Percentiles rank a stretch among this genome's conserved stretches.
These are phyloP conservation scores for Starmerella vitae DNA, from an alignment of 805 yeast genomes.

Conservation along the genomic window DNA sequence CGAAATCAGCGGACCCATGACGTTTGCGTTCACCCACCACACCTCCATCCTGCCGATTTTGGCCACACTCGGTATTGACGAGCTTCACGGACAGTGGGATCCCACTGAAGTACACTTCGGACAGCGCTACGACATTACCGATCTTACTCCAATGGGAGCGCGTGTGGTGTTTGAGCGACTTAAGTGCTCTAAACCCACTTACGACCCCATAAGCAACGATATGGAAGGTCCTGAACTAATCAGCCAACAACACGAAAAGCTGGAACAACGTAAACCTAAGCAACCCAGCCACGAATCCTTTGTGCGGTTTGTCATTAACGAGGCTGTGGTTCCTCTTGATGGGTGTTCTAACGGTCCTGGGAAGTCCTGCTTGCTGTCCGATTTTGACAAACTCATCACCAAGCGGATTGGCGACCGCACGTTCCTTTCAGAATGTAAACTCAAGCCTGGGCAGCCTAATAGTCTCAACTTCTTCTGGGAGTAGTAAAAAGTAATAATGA, in stretches of 20 bases:
- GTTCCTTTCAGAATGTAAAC: conserved; percentile 13
- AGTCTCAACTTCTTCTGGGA: conserved; percentile 22
- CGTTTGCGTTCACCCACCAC: conserved; percentile 43
- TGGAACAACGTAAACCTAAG: background rate
- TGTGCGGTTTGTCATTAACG: conserved; percentile 40
- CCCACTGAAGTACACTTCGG: conserved; percentile 34
- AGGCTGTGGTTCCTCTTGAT: conserved; percentile 41
- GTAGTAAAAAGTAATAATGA: background rate
- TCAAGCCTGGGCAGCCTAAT: conserved; percentile 15
- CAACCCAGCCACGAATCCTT: conserved; percentile 24
- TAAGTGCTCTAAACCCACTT: background rate
- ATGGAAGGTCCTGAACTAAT: background rate
- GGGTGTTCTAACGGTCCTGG: conserved; percentile 41
- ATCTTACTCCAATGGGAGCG: conserved; percentile 27
- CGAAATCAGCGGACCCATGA: conserved; percentile 28
- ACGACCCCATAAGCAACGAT: background rate
- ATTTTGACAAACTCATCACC: conserved; percentile 16
- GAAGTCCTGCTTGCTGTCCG: conserved; percentile 32
- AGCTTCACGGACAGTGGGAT: conserved; percentile 27
- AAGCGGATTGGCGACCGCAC: conserved; percentile 4
- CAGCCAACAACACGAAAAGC: background rate
- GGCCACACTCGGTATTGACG: conserved; percentile 37
- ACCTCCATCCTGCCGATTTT: conserved; percentile 41
- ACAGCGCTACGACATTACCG: conserved; percentile 35
- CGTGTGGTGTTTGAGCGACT: conserved; percentile 26